Conservation (phyloP, 1,139 yeast genomes). For the Trichomonascaceae sp. region DNA sequence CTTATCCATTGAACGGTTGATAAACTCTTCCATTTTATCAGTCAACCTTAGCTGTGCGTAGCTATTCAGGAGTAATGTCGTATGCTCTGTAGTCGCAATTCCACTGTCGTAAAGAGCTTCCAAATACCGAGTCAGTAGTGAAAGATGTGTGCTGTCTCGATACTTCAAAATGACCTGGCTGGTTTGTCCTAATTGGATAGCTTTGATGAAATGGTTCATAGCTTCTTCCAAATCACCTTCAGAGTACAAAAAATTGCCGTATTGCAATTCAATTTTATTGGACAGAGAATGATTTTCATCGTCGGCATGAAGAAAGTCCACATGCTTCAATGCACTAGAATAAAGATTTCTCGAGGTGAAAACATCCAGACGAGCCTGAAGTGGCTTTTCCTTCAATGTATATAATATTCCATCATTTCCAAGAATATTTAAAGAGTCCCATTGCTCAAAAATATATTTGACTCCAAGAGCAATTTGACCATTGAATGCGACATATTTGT, state of each 20-base stretch:
- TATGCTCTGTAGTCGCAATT: constrained; percentile 66
- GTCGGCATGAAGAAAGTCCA: constrained; percentile 42
- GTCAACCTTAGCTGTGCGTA: constrained; percentile 70
- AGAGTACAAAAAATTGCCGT: constrained; percentile 66
- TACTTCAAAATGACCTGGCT: constrained; percentile 77
- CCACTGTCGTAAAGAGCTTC: constrained; percentile 50
- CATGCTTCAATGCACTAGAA: constrained; percentile 67
- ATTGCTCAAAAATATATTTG: constrained; percentile 48
- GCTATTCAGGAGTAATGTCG: constrained; percentile 74
- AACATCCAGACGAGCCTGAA: constrained; percentile 62
- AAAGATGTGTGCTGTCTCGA: constrained; percentile 76
- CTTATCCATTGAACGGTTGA: constrained; percentile 39
- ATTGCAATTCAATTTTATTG: constrained; percentile 24
- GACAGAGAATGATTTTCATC: constrained; percentile 25
- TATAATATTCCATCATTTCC: constrained; percentile 74
- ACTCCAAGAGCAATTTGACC: constrained; percentile 61
- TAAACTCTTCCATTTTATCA: constrained; percentile 54
- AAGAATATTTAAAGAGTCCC: constrained; percentile 54
- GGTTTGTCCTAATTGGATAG: constrained; percentile 46
- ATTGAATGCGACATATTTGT: constrained; percentile 66
- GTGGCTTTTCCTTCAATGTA: constrained; percentile 58
- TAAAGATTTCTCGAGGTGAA: constrained; percentile 66
- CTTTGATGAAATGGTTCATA: constrained; percentile 57
- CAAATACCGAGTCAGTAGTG: constrained; percentile 58
- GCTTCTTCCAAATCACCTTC: constrained; percentile 65